Base-by-base conservation (phyloP, 305 asterid genomes). In the Petunia hybrid region DNA sequence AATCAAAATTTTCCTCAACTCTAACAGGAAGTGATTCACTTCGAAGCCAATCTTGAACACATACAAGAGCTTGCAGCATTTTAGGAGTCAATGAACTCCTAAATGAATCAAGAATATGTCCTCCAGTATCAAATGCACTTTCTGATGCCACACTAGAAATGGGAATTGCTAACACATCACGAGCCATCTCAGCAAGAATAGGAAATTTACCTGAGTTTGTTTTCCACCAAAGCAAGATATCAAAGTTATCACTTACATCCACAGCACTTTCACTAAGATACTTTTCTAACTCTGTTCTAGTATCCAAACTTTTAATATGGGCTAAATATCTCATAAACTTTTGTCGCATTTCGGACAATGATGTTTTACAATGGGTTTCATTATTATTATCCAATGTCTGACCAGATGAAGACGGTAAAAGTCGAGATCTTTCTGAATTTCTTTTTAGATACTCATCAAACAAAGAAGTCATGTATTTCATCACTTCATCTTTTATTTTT, bases 161-260 rank as follows among this genome's bases (percentile, higher is more conserved):
- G n/a, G n/a, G n/a, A n/a, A n/a, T n/a, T n/a, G n/a, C n/a, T n/a
- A n/a, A n/a, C n/a, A n/a, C n/a, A n/a, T n/a, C n/a, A n/a, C n/a
- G n/a, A n/a, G n/a, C n/a, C n/a, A n/a, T n/a, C n/a, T n/a, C n/a
- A n/a, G n/a, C n/a, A n/a, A n/a, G n/a, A 41, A 77, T 6, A 8
- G 71, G 78, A 42, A 4, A 77, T 3, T 38, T 76, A 6, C 8
- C 6, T 1, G 22, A 36, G 57, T 76, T 77, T 36, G 77, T 1
- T 22, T 76, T 82, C 78, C 82, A 82, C 85, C 62, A 77, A 0
- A 35, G 12, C 5, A 77, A 22, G 22, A 82, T 45, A 12, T 77
- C 64, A 31, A 82, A 76, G 16, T 16, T 5, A 2, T 9, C 66
- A 42, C 2, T 8, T n/a, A 41, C 35, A 46, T 59, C 75, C 46